Evolutionary conservation across 257 asterid species (phyloP).

Genomic region (Leonotis leonurus): DNA sequence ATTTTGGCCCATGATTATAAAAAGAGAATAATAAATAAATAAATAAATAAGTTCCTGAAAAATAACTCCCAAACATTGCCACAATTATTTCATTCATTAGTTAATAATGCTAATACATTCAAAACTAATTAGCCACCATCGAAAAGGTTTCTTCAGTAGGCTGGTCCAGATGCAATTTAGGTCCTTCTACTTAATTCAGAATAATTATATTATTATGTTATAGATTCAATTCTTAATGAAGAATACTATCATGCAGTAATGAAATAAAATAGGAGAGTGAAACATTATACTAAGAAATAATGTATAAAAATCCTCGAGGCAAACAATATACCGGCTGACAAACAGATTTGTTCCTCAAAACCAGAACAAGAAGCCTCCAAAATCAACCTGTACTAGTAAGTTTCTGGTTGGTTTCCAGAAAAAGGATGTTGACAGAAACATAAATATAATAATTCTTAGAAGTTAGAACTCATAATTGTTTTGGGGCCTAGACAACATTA

Average conservation of each 20-base stretch:
- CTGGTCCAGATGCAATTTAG: conserved; percentile 14
- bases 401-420: neutral
- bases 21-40: too few relatives aligned
- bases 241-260: neutral
- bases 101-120: neutral
- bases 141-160: conserved; percentile 7
- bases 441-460: neutral
- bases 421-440: neutral
- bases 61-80: conserved; percentile 15
- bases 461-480: conserved; percentile 15
- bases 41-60: too few relatives aligned
- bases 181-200: neutral
- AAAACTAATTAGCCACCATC: neutral
- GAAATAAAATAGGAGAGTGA: neutral
- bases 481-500: conserved; percentile 21
- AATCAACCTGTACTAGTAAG: neutral
- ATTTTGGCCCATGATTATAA: conserved; percentile 16
- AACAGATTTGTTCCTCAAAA: conserved; percentile 1
- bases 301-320: neutral
- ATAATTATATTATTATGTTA: too few relatives aligned
- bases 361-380: conserved; percentile 1
- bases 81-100: conserved; percentile 28
- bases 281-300: neutral
- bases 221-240: too few relatives aligned
- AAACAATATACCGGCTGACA: neutral